These are phyloP conservation scores for Penicillium sclerotiorum DNA, from an alignment of 2,329 filamentous ascomycete species.

Conservation along the genomic window DNA sequence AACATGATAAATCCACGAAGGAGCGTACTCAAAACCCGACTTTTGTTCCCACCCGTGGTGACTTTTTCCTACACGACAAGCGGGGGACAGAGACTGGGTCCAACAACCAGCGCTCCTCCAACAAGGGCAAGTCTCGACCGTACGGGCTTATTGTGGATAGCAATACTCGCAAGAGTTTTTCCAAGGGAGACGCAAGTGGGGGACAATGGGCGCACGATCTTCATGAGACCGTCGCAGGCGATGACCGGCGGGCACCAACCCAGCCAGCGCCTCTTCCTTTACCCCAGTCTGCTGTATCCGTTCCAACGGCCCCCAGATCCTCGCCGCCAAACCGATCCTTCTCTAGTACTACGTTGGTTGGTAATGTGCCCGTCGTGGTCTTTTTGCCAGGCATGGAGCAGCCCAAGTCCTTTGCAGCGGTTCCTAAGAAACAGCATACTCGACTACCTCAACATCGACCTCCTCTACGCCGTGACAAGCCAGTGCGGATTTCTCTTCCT, in stretches of 20 bases:
- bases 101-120: slow-evolving; percentile 71
- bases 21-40: slow-evolving; percentile 86
- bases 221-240: slow-evolving; percentile 66
- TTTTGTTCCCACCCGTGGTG: slow-evolving; percentile 90
- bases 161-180: slow-evolving; percentile 43
- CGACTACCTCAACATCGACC: slow-evolving; percentile 93
- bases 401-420: slow-evolving; percentile 70
- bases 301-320: slow-evolving; percentile 55
- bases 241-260: slow-evolving; percentile 40
- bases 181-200: slow-evolving; percentile 60
- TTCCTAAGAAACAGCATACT: slow-evolving; percentile 87
- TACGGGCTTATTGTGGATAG: slow-evolving; percentile 52
- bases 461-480: slow-evolving; percentile 91
- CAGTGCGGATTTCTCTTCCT: slow-evolving; percentile 89
- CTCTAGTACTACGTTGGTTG: slow-evolving; percentile 80
- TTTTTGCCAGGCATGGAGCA: slow-evolving; percentile 74
- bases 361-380: slow-evolving; percentile 82
- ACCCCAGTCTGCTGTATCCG: slow-evolving; percentile 37
- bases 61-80: slow-evolving; percentile 97
- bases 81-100: slow-evolving; percentile 74
- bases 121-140: slow-evolving; percentile 58
- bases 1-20: slow-evolving; percentile 89
- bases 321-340: slow-evolving; percentile 73
- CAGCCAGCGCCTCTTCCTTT: slow-evolving; percentile 27
- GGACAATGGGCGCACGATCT: slow-evolving; percentile 92